Evolutionary conservation across 805 yeast genomes (phyloP), one percentile per base, ranked within the genome.

Genomic region (Wickerhamiella lipophila): DNA sequence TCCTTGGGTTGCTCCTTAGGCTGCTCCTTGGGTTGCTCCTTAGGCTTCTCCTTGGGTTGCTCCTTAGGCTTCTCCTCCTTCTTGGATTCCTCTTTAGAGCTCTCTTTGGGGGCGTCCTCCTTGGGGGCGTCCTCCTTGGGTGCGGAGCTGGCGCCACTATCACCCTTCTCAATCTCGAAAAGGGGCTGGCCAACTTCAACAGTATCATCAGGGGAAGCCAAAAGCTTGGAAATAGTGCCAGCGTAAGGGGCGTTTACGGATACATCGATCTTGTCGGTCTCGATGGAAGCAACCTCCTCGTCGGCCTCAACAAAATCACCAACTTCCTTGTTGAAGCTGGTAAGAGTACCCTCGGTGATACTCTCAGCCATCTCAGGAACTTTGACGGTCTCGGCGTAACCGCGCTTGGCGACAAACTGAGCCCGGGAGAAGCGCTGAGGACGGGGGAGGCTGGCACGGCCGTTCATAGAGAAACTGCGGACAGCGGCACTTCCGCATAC

Each of bases 301-400:
- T 89, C 97, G 57, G 71, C 77, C 51, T 74, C 76, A 49, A 89
- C 89, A 59, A 69, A 87, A 52, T 89, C 97, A 56, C 98, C 98
- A 53, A 87, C 86, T 53, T 76, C 68, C 62, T 69, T 69, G 46
- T 64, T 63, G 62, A 68, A 68, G 51, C 75, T 76, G 53, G 84
- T 72, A 56, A 92, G 75, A 45, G 97, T 85, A 64, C 98, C 98
- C 68, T 92, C 98, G 38, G 96, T 85, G 63, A 92, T 81, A 46
- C 96, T 88, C 70, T 92, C 98, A 40, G 98, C 97, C 96, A 92
- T 87, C 56, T 85, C 94, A 44, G 98, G 98, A 19, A 92, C 97
- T 67, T 87, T 84, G 47, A 89, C 94, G 44, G 61, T 59, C 25
- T 49, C 51, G 51, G 69, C 68, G 46, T 57, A 59, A 22, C 55